Base-by-base conservation (phyloP, 768 basidiomycete genomes). In the Trametes elegans region DNA sequence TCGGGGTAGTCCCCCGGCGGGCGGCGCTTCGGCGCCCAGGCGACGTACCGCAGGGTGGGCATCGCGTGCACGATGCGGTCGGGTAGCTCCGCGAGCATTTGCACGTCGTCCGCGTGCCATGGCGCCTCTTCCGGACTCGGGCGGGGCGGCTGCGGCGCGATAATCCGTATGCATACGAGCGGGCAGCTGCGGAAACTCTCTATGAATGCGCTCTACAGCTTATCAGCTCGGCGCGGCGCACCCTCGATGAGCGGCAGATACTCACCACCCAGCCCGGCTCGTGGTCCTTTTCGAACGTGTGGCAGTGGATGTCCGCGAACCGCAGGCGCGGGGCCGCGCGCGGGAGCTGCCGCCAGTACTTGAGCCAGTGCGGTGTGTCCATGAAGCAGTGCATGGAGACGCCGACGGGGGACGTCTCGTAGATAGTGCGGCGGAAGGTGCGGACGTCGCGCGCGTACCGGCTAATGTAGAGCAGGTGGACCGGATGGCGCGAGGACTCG, bases 241-340 rank as follows among this genome's bases (percentile, higher is more conserved):
- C 8, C 24, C 7, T 35, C 34, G 23, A 19, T 10, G 34, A 29
- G 13, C 24, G 53, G n/a, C n/a, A 47, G 10, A 27, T 14, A 32
- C 53, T 40, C 29, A 55, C 55, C 42, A 44, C 55, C 55, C 55
- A 56, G 35, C 55, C 55, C 1, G 23, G 48, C 16, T 44, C 41
- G 8, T 49, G 55, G 14, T 26, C 41, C 8, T 42, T 29, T 27
- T 56, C 48, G 48, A 47, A 56, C 3, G 55, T 56, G 21, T 56
- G 55, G n/a, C 55, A 56, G 27, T 56, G 48, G 4, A 56, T 42
- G 19, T 56, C 55, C 41, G 50, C 24, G 55, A 56, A 49, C 27
- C 47, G 26, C 23, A 56, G 40, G 21, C 55, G 23, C 14, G 55
- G 55, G 4, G 55, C 55, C 8, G 48, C 35, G 27, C 48, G 41